phyloP scores from a whole-genome alignment of 768 basidiomycete genomes.

The Cytidiella melzeri region DNA sequence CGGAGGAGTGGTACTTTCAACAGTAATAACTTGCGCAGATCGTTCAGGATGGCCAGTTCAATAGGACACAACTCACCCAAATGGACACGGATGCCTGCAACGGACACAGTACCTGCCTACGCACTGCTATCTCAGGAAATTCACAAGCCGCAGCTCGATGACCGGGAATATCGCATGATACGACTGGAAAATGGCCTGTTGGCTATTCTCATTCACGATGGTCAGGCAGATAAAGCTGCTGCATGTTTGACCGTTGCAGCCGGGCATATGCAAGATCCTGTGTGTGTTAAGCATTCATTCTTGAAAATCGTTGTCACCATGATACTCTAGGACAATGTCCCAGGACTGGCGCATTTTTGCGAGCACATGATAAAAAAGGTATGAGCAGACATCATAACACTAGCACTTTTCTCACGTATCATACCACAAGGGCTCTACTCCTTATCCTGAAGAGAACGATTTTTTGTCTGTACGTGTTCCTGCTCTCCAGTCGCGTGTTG shows the following conservation, averaged over 20 bases:
- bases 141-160: slow-evolving; percentile 31
- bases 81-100: slow-evolving; percentile 1
- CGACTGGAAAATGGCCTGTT: slow-evolving; percentile 43
- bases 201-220: slow-evolving; percentile 43
- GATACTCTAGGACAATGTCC: slow-evolving; percentile 28
- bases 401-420: neutral
- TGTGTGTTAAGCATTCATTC: slow-evolving; percentile 11
- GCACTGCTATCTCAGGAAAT: slow-evolving; percentile 24
- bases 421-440: slow-evolving; percentile 22
- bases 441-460: slow-evolving; percentile 42
- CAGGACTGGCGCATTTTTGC: slow-evolving; percentile 39
- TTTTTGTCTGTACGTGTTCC: slow-evolving; percentile 31
- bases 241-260: slow-evolving; percentile 45
- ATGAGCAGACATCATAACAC: neutral
- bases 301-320: neutral
- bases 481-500: neutral
- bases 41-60: no score
- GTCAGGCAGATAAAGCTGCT: slow-evolving; percentile 44
- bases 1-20: no score
- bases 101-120: slow-evolving; percentile 8
- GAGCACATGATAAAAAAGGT: slow-evolving; percentile 45
- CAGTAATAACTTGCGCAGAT: no score
- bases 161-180: slow-evolving; percentile 36
- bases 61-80: no score
- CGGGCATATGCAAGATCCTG: slow-evolving; percentile 46